phyloP scores from a whole-genome alignment of 192 early-diverging fungal species.

The Neocallimastix lanati region DNA sequence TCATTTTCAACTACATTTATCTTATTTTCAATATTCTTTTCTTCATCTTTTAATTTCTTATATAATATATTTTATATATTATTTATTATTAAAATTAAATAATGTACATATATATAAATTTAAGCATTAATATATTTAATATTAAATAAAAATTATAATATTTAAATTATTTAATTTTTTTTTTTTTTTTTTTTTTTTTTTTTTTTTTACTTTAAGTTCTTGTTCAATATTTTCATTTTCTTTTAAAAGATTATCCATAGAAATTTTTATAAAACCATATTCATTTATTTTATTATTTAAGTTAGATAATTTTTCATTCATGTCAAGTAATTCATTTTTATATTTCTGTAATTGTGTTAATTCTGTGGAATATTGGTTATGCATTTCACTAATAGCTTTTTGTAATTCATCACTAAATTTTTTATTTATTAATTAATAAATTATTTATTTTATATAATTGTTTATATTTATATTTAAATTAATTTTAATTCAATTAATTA shows the following conservation, averaged over 20 bases:
- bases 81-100: too few species aligned
- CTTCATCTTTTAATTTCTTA: neutral
- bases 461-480: too few species aligned
- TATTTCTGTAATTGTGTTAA: neutral
- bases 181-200: too few species aligned
- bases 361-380: neutral
- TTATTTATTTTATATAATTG: too few species aligned
- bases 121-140: too few species aligned
- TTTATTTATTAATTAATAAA: too few species aligned
- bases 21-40: neutral
- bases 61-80: too few species aligned
- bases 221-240: neutral
- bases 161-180: too few species aligned
- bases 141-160: too few species aligned
- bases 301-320: neutral
- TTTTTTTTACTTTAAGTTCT: neutral
- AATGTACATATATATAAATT: too few species aligned
- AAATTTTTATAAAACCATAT: neutral
- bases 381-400: neutral
- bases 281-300: neutral
- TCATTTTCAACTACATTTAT: neutral
- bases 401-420: neutral
- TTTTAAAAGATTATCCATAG: neutral
- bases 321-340: neutral
- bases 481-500: too few species aligned